Percentiles rank a stretch among this genome's conserved stretches.
Evolutionary conservation across 2,329 filamentous ascomycete species (phyloP).

Genomic region (Claviceps arundinis): DNA sequence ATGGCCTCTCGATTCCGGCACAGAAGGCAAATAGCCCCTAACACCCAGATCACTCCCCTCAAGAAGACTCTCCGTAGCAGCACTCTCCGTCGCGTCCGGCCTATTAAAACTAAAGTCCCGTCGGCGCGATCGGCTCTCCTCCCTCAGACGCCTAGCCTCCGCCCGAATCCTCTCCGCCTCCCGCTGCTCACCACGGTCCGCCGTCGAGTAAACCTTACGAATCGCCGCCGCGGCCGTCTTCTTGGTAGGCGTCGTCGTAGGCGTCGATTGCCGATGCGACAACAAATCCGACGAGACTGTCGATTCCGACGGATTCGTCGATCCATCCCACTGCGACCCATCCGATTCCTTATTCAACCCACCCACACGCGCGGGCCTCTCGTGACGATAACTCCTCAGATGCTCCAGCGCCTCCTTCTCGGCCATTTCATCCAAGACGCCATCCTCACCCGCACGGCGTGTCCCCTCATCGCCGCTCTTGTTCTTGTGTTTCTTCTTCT

Average conservation of each 20-base stretch:
- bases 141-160: constrained; percentile 42
- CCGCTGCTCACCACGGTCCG: constrained; percentile 37
- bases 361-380: constrained; percentile 75
- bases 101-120: constrained; percentile 43
- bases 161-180: constrained; percentile 41
- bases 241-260: constrained; percentile 32
- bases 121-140: constrained; percentile 33
- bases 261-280: constrained; percentile 41
- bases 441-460: constrained; percentile 42
- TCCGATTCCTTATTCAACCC: constrained; percentile 77
- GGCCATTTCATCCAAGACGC: constrained; percentile 48
- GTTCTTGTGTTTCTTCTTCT: too few relatives aligned
- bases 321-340: constrained; percentile 66
- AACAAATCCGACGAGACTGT: constrained; percentile 47
- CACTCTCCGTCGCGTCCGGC: constrained; percentile 21
- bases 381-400: constrained; percentile 71
- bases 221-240: constrained; percentile 28
- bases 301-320: constrained; percentile 52
- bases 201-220: constrained; percentile 48
- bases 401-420: constrained; percentile 53
- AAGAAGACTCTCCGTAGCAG: constrained; percentile 19
- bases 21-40: constrained; percentile 43
- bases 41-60: constrained; percentile 37
- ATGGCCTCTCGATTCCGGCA: constrained; percentile 34
- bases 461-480: constrained; percentile 26